phyloP scores from a whole-genome alignment of 371 early-diverging fungal genomes.

The Zychaea mexicana region DNA sequence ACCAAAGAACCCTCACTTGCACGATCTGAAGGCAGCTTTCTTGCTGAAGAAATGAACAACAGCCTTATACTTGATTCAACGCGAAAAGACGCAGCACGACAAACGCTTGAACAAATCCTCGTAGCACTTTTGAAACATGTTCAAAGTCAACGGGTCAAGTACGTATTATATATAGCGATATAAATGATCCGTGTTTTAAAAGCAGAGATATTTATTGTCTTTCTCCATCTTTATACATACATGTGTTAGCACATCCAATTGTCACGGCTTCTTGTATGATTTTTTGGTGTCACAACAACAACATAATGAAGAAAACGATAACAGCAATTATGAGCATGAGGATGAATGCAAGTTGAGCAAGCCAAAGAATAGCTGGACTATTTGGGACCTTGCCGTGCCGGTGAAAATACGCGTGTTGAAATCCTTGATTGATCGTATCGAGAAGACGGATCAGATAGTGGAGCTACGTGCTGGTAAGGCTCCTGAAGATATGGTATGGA shows the following conservation, averaged over 20 bases:
- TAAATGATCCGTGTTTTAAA: background rate
- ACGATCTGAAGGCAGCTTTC: conserved; percentile 1
- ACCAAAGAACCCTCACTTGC: background rate
- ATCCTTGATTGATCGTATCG: conserved; percentile 3
- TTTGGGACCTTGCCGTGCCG: background rate
- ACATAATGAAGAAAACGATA: too few relatives aligned
- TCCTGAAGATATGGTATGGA: conserved; percentile 2
- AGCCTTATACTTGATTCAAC: background rate
- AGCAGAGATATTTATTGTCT: background rate
- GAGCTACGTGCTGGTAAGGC: background rate
- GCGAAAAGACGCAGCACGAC: background rate
- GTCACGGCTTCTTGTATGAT: background rate
- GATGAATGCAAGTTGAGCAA: background rate
- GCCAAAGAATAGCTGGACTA: background rate
- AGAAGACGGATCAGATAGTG: background rate
- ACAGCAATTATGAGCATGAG: too few relatives aligned
- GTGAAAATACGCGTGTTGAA: background rate
- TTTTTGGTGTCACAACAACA: background rate
- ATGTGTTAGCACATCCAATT: background rate
- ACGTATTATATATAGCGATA: background rate
- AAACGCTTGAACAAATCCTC: background rate
- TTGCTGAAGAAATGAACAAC: background rate
- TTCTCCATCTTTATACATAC: background rate
- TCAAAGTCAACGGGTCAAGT: background rate
- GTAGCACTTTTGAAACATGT: background rate